These are phyloP conservation scores for Apiospora hydei DNA, from an alignment of 2,329 filamentous ascomycete species.

Conservation along the genomic window DNA sequence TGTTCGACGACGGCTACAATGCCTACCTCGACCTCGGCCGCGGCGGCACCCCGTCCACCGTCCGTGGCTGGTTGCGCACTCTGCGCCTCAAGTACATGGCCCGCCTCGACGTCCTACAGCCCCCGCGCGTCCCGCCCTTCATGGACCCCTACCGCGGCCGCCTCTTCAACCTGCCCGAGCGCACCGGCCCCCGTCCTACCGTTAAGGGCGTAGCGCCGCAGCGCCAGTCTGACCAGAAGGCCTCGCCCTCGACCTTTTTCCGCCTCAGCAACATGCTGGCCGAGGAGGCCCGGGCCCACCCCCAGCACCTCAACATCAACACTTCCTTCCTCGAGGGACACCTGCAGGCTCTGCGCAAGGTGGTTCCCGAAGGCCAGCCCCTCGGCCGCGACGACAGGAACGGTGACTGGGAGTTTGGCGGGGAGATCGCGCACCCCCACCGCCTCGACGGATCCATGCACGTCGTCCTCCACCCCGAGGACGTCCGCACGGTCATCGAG, in stretches of 20 bases:
- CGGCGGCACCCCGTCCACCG: slow-evolving; percentile 26
- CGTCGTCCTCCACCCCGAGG: slow-evolving; percentile 62
- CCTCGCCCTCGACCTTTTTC: slow-evolving; percentile 26
- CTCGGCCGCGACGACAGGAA: neutral
- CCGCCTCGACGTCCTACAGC: slow-evolving; percentile 23
- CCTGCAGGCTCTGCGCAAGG: slow-evolving; percentile 2
- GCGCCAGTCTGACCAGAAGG: slow-evolving; percentile 25
- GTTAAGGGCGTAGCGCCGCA: slow-evolving; percentile 29
- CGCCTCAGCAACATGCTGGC: slow-evolving; percentile 21
- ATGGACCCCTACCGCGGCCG: slow-evolving; percentile 27
- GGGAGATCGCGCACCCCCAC: slow-evolving; percentile 29
- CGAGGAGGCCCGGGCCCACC: neutral
- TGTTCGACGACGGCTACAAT: neutral
- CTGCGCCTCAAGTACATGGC: slow-evolving; percentile 18
- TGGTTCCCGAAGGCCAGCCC: neutral
- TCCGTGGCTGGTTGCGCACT: slow-evolving; percentile 20
- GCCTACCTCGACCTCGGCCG: slow-evolving; percentile 26
- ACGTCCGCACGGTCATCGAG: slow-evolving; percentile 60
- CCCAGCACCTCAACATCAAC: slow-evolving; percentile 14
- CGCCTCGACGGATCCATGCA: slow-evolving; percentile 59
- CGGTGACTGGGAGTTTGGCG: slow-evolving; percentile 13
- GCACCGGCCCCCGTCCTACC: slow-evolving; percentile 23
- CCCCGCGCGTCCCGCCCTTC: slow-evolving; percentile 22
- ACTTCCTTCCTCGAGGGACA: slow-evolving; percentile 27
- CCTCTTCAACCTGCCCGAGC: slow-evolving; percentile 23